Evolutionary conservation across 2,329 filamentous ascomycete species (phyloP), one percentile per base, ranked within the genome.

Genomic region (Eurotiales sp.): DNA sequence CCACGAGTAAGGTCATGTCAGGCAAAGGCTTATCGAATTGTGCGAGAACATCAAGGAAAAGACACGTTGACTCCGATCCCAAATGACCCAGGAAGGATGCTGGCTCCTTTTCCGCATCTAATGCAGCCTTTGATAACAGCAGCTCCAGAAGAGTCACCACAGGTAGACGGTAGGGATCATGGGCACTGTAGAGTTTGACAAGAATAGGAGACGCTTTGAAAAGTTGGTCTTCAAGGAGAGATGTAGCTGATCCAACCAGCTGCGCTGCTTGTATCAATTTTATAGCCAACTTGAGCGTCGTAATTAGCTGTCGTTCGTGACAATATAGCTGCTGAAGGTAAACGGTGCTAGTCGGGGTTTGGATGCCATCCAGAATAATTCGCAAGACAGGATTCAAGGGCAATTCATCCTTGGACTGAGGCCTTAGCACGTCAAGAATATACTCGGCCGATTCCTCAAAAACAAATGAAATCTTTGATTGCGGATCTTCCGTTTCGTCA

Each of bases 51-150:
- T 86, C 82, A 21, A 99, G 76, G 64, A 99, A 95, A 34, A 87
- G 86, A 60, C 88, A 90, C 10, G 91, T 88, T 8, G 89, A 85
- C 50, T 89, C 84, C 8, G 89, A 80, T 1, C 90, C 90, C 6
- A 99, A 76, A 64, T 95, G 90, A 27, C 91, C 91, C 19, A 99
- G 81, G n/a, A 99, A 77, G 6, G 92, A 96, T n/a, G 90, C 88
- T 1, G 91, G 90, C 59, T 96, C 90, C n/a, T 77, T 78, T 25
- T 79, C 72, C 14, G 77, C 73, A 46, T 73, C 61, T 55, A 82
- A 82, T 21, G 85, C 82, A 21, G 87, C 85, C 57, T 81, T 85
- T 39, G 84, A 77, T 23, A 96, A 83, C 15, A 96, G 72, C 10
- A 84, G 81, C 55, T 90, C 84, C 7, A 96, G 74, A 2, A 96